Base-by-base conservation (phyloP, 371 early-diverging fungal species). In the Syncephalis plumigaleata region DNA sequence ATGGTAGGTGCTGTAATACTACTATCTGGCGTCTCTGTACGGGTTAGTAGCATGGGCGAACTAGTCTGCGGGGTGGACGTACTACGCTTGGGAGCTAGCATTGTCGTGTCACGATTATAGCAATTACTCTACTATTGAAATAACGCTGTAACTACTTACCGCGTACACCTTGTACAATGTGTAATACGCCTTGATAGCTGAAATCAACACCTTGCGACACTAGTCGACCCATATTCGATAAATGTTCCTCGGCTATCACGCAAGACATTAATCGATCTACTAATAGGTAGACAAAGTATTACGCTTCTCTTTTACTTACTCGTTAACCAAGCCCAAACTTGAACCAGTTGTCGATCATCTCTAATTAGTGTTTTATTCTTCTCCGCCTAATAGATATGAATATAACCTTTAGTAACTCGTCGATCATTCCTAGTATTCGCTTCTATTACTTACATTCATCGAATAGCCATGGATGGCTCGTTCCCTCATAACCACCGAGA, bases 291-390 rank as follows among this genome's bases (percentile, higher is more conserved):
- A 46, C 36, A n/a, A n/a, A n/a, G n/a, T n/a, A n/a, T n/a, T n/a
- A n/a, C n/a, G n/a, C n/a, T n/a, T n/a, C n/a, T n/a, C 26, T 25
- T 36, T 45, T 2, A 51, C 55, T 40, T 60, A 63, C 79, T 56
- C 5, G 67, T 52, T 49, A 87, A 67, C 85, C 86, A 89, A 5
- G 62, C 61, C 88, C 88, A 87, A 44, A 86, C 59, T 22, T 76
- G 74, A 26, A 55, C 51, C 20, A 79, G 48, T 37, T 60, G 60
- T 20, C 51, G 45, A 43, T 73, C 71, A 26, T 60, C 45, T 24
- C 46, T 45, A 0, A 68, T 49, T 9, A 75, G 54, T 9, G 40
- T 52, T 16, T 55, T 49, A 47, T 73, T 70, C 37, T 59, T 61
- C 40, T 46, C 50, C 37, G 31, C 7, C 31, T 31, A 31, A 7